A percentile compares a stretch with the other conserved stretches of the same genome.
Evolutionary conservation across 2,329 filamentous ascomycete genomes (phyloP).

Genomic region (Monosporascus sp.): DNA sequence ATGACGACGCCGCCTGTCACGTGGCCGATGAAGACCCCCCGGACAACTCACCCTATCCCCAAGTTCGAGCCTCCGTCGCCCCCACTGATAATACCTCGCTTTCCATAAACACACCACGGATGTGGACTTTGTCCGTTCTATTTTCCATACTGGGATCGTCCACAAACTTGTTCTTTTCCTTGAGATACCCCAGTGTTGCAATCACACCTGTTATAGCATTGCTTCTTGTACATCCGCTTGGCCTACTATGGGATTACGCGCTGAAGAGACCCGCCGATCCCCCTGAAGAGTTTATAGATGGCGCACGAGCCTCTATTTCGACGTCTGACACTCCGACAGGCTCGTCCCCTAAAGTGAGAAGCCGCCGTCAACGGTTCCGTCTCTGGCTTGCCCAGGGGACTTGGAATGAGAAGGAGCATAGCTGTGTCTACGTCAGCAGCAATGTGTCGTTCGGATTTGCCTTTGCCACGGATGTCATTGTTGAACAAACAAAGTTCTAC

Average conservation of each 20-base stretch:
- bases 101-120: conserved; percentile 83
- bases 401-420: conserved; percentile 88
- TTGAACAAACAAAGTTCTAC: conserved; percentile 87
- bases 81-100: conserved; percentile 69
- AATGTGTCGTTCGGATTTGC: conserved; percentile 88
- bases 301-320: conserved; percentile 30
- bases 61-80: conserved; percentile 74
- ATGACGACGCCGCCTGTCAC: conserved; percentile 31
- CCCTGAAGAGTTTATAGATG: conserved; percentile 50
- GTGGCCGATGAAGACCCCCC: conserved; percentile 44
- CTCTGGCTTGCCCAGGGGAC: conserved; percentile 73
- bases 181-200: conserved; percentile 84
- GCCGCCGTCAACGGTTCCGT: conserved; percentile 43
- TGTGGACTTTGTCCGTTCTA: conserved; percentile 77
- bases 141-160: conserved; percentile 79
- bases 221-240: conserved; percentile 77
- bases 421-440: conserved; percentile 83
- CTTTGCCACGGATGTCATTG: conserved; percentile 84
- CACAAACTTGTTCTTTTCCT: conserved; percentile 82
- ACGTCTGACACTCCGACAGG: conserved; percentile 8
- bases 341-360: conserved; percentile 16
- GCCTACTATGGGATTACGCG: conserved; percentile 69
- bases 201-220: conserved; percentile 86
- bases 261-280: conserved; percentile 58
- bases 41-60: conserved; percentile 71